Evolutionary conservation across 148 eudicot species (phyloP).

Genomic region (Cornus florida): DNA sequence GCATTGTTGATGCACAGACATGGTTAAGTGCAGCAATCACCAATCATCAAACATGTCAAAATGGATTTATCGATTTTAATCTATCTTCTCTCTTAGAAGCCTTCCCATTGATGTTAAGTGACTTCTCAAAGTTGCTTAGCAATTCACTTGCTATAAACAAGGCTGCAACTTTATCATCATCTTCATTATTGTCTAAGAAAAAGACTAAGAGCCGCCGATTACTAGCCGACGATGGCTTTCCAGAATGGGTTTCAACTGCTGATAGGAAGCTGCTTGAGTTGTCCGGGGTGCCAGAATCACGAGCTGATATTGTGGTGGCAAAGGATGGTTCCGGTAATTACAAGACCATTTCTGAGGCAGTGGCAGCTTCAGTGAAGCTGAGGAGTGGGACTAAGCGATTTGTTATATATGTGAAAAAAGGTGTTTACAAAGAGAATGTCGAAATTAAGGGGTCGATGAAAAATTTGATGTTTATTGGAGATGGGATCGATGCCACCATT

Average conservation of each 20-base stretch:
- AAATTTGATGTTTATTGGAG: conserved; percentile 63
- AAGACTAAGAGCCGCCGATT: conserved; percentile 23
- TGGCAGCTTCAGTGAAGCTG: conserved; percentile 26
- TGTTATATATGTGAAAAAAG: conserved; percentile 52
- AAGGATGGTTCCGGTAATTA: conserved; percentile 54
- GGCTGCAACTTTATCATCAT: conserved; percentile 12
- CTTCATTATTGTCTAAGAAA: neutral
- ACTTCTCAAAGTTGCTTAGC: conserved; percentile 44
- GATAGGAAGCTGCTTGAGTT: conserved; percentile 42
- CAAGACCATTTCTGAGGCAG: conserved; percentile 54
- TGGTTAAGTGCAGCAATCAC: conserved; percentile 58
- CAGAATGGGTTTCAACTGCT: conserved; percentile 41
- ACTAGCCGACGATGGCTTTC: conserved; percentile 32
- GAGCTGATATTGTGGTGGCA: conserved; percentile 58
- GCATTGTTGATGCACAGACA: conserved; percentile 38
- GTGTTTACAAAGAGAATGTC: conserved; percentile 55
- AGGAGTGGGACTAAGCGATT: conserved; percentile 34
- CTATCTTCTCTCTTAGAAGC: conserved; percentile 30
- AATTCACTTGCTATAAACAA: conserved; percentile 55
- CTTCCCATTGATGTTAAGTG: conserved; percentile 19
- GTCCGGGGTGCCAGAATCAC: neutral
- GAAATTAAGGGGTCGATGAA: conserved; percentile 40
- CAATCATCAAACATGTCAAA: conserved; percentile 60
- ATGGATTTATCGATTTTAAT: conserved; percentile 53
- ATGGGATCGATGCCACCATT: conserved; percentile 62